Conservation (phyloP, 805 yeast species). For the Yarrowia sp. region DNA sequence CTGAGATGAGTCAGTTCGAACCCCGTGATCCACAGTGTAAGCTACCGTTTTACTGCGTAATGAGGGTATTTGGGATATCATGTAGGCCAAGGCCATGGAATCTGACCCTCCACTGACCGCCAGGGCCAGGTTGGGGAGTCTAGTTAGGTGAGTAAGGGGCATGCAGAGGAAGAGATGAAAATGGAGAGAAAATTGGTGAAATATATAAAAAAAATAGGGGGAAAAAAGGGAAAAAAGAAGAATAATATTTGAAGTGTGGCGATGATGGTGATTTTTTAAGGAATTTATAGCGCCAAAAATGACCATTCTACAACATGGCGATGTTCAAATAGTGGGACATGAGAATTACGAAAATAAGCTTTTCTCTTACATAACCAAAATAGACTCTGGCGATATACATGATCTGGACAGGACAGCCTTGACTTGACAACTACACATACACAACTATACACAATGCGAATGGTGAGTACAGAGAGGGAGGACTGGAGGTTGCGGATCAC, state of each 20-base stretch:
- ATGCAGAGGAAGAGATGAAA: neutral
- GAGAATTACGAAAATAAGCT: too few relatives aligned
- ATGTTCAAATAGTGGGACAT: too few relatives aligned
- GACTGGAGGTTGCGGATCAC: too few relatives aligned
- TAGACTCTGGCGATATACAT: neutral
- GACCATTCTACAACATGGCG: too few relatives aligned
- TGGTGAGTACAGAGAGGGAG: neutral
- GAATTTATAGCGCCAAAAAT: too few relatives aligned
- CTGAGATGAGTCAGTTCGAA: constrained; percentile 47
- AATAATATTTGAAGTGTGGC: too few relatives aligned
- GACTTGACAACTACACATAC: neutral
- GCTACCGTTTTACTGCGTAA: constrained; percentile 44
- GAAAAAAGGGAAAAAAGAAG: too few relatives aligned
- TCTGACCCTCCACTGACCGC: constrained; percentile 84
- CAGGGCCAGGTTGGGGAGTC: constrained; percentile 41
- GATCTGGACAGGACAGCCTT: neutral
- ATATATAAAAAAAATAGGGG: neutral
- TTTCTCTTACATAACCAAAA: neutral
- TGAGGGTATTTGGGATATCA: constrained; percentile 44
- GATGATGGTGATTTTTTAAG: too few relatives aligned
- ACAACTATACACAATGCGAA: constrained; percentile 7
- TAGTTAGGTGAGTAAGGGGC: constrained; percentile 1
- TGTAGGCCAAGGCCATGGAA: constrained; percentile 64
- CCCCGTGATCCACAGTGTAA: constrained; percentile 64
- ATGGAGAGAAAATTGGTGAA: neutral